phyloP scores from a whole-genome alignment of 176 grass and related monocot genomes.

The Miscanthus lutarioriparius region DNA sequence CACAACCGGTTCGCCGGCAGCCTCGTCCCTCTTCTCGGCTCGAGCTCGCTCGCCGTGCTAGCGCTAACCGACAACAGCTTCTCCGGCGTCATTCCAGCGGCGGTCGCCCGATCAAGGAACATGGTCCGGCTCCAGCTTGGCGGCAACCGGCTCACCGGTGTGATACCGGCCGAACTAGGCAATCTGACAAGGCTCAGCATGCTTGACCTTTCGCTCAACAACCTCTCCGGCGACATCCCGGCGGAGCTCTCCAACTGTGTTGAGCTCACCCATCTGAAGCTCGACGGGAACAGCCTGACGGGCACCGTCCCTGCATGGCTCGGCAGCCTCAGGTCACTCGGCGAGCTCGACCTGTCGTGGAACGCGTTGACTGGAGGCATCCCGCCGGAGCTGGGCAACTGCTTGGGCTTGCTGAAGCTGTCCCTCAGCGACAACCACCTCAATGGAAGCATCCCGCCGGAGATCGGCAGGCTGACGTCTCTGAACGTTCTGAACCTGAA shows the following conservation, averaged over 20 bases:
- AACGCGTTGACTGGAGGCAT: conserved; percentile 58
- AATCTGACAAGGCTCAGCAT: conserved; percentile 54
- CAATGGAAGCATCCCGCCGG: conserved; percentile 65
- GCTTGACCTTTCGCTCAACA: conserved; percentile 75
- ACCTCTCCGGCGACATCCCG: conserved; percentile 60
- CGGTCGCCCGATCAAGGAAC: conserved; percentile 41
- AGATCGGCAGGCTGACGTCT: conserved; percentile 69
- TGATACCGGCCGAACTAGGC: conserved; percentile 59
- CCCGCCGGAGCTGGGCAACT: conserved; percentile 65
- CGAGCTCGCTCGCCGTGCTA: conserved; percentile 55
- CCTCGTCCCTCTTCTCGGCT: conserved; percentile 71
- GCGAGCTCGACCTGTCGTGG: conserved; percentile 89
- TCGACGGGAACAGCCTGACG: conserved; percentile 64
- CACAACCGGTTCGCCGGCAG: conserved; percentile 74
- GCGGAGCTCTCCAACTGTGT: conserved; percentile 54
- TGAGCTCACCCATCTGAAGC: conserved; percentile 69
- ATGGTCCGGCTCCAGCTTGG: conserved; percentile 70
- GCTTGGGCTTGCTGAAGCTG: conserved; percentile 73
- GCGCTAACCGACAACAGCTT: conserved; percentile 75
- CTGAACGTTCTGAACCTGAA: conserved; percentile 85
- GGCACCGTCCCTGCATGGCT: conserved; percentile 68
- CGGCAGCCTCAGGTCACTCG: conserved; percentile 56
- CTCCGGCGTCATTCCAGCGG: conserved; percentile 63
- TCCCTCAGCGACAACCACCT: conserved; percentile 71
- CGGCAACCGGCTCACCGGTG: conserved; percentile 55